Evolutionary conservation across 257 asterid species (phyloP), one percentile per base, ranked within the genome.

Genomic region (Coffea canephora): DNA sequence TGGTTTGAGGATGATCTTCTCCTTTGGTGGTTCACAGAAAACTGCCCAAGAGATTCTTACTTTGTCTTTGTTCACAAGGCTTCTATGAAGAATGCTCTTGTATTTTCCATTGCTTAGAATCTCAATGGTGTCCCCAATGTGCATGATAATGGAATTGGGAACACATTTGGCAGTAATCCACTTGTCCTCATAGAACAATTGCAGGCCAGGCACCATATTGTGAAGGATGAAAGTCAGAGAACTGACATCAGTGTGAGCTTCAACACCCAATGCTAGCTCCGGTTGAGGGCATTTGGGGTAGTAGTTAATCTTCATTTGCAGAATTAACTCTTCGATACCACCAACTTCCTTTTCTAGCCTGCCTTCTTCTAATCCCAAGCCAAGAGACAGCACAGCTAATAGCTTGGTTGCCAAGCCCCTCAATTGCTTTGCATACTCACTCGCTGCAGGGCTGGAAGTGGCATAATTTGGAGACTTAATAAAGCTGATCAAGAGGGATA

Each of bases 221-320:
- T 95, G 99, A 89, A 95, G 92, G 83, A 93, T 90, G 91, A 95
- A 95, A 31, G 99, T 92, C 74, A 93, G 97, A 77, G 97, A 97
- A 52, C 92, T 86, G 6, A 93, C 80, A 77, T 95, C 99, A 0
- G 98, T 95, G 92, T 93, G 98, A 13, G 98, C 97, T 76, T 91
- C 97, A 0, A 95, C 98, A 0, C 99, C 97, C 4, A 95, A 91
- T 79, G 99, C 97, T 41, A 95, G 94, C 84, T 95, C 98, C 41
- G 98, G 97, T 85, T 95, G 96, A 43, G 98, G 99, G 78, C 98
- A 95, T 81, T 87, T 93, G 12, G 98, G 98, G 85, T 95, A 95
- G 80, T 93, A 95, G 75, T 95, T 95, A 76, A 95, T 92, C 81
- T 95, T 95, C 90, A 84, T 84, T 81, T 95, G 99, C 64, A 93